These are phyloP conservation scores for Sporothrix brasiliensis DNA, from an alignment of 2,329 filamentous ascomycete genomes.

Conservation along the genomic window DNA sequence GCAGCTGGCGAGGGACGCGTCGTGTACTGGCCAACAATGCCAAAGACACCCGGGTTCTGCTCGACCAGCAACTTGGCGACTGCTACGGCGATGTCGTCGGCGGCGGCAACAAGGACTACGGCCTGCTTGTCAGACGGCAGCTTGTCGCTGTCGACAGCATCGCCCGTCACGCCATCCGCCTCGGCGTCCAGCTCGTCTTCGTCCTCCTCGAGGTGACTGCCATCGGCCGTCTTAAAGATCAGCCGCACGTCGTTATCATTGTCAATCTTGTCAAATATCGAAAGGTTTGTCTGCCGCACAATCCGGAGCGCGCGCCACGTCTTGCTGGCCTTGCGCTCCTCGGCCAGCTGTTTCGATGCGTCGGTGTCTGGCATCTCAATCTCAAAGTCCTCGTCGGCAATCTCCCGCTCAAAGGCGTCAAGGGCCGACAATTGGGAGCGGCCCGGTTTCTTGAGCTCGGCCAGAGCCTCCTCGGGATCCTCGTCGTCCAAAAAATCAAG, in stretches of 20 bases:
- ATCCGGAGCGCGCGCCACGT: conserved; percentile 87
- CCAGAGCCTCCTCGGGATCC: conserved; percentile 61
- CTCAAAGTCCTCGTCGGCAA: conserved; percentile 81
- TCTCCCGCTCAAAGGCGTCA: conserved; percentile 70
- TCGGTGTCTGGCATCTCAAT: conserved; percentile 75
- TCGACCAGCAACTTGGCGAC: conserved; percentile 66
- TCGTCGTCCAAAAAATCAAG: conserved; percentile 76
- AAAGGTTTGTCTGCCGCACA: conserved; percentile 72
- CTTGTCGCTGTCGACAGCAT: conserved; percentile 37
- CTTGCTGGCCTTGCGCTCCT: conserved; percentile 81
- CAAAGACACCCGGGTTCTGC: conserved; percentile 67
- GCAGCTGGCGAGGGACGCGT: conserved; percentile 53
- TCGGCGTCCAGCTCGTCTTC: conserved; percentile 51
- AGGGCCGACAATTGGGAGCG: conserved; percentile 71
- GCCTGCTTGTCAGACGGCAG: conserved; percentile 55
- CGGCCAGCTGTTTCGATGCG: conserved; percentile 57
- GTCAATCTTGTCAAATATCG: conserved; percentile 84
- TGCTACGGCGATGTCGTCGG: conserved; percentile 64
- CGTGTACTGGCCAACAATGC: conserved; percentile 58
- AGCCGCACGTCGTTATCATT: conserved; percentile 70
- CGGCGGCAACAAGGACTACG: conserved; percentile 70
- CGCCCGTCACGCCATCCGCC: conserved; percentile 20
- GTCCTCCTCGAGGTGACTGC: conserved; percentile 67
- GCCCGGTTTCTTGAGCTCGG: conserved; percentile 66
- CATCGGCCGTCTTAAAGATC: conserved; percentile 67